Conservation (phyloP, 345 rosid species). For the Kernera saxatilis region DNA sequence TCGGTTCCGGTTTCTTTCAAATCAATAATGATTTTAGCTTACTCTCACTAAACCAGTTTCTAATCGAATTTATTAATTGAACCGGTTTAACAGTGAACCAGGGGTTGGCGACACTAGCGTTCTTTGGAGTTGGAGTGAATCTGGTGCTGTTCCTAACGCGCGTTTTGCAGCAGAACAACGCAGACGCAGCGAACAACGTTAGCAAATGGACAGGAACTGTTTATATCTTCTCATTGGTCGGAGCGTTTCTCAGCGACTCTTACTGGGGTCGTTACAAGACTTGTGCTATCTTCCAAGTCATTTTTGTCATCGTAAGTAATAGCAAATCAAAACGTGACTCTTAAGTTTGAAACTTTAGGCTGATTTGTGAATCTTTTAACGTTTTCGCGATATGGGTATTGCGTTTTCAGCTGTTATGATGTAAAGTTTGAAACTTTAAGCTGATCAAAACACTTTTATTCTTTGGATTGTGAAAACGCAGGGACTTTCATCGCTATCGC, state of each 20-base stretch:
- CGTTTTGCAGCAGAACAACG: constrained; percentile 85
- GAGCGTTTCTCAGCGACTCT: constrained; percentile 96
- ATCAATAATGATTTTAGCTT: no score
- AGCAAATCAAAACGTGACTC: neutral
- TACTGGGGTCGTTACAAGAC: constrained; percentile 99
- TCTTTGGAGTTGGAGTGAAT: constrained; percentile 98
- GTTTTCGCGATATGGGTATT: neutral
- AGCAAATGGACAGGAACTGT: constrained; percentile 99
- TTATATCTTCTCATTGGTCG: constrained; percentile 94
- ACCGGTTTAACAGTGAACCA: constrained; percentile 72
- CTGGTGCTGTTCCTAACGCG: constrained; percentile 93
- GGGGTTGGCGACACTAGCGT: constrained; percentile 93
- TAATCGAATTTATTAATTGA: neutral
- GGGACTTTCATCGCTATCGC: constrained; percentile 73
- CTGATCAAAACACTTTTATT: neutral
- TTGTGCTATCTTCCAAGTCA: constrained; percentile 89
- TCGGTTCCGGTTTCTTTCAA: constrained; percentile 21
- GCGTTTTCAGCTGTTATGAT: neutral
- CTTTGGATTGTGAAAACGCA: constrained; percentile 28
- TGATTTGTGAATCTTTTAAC: neutral
- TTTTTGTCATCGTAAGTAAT: constrained; percentile 80
- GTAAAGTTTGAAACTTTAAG: neutral
- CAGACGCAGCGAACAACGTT: constrained; percentile 93
- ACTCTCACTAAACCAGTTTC: constrained; percentile 6
- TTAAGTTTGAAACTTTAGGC: neutral